Base-by-base conservation (phyloP, 169 alveolate species). In the Cyclospora cayetanensis region DNA sequence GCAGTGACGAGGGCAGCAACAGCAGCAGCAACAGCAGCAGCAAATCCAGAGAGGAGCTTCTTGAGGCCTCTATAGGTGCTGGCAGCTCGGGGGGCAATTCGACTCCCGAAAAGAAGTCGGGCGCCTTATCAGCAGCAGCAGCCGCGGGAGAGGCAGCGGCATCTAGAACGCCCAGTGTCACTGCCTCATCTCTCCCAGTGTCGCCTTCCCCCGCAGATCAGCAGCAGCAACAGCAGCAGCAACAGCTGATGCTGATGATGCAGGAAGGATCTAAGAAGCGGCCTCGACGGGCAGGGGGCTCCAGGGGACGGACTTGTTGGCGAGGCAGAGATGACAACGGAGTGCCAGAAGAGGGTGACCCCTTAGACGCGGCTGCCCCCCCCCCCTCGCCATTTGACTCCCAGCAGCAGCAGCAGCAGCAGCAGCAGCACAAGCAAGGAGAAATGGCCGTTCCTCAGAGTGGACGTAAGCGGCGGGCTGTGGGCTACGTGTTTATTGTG, bases 71-170 rank as follows among this genome's bases (percentile, higher is more conserved):
- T 1, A 22, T 22, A 15, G 60, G 25, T 46, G 60, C 60, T 46
- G 60, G 60, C 60, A 15, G 11, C 20, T 46, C 20, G 60, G 77
- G 37, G 35, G 31, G 41, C 39, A 20, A 25, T 42, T 65, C 41
- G 31, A 20, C 77, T 29, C 41, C 77, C 25, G 77, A 20, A 34
- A 27, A 20, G 15, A 27, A 5, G 15, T 37, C 77, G 31, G 76
- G 43, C n/a, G 76, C 76, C n/a, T 37, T 42, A 65, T 37, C 77
- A 65, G 77, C 77, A 65, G 77, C 77, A 65, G 41, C 77, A 65
- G 77, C 77, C 25, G 39, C 77, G 31, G 77, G 43, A 65, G 41
- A 37, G 31, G 77, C 5, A 27, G 77, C 77, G 15, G 43, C 41
- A n/a, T n/a, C n/a, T n/a, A n/a, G n/a, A n/a, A n/a, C n/a, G n/a